Evolutionary conservation across 306 rosid species (phyloP).

Genomic region (Datisca glomerata): DNA sequence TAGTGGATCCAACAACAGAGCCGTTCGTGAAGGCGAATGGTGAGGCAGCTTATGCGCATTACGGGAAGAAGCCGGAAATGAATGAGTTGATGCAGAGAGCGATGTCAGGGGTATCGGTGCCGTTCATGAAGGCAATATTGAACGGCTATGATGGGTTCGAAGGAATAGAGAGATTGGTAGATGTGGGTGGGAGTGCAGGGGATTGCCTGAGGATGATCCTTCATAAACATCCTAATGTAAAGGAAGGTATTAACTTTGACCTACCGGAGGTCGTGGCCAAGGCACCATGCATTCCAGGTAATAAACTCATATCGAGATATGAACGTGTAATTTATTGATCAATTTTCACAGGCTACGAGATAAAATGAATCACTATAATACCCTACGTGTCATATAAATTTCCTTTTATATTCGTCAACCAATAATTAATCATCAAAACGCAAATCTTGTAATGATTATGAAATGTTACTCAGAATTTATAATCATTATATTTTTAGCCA

Average conservation of each 20-base stretch:
- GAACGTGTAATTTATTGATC: no score
- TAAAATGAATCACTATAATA: no score
- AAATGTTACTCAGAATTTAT: no score
- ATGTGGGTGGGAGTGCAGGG: conserved; percentile 89
- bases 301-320: neutral
- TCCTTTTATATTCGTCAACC: no score
- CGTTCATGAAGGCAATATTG: conserved; percentile 61
- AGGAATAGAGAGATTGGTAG: conserved; percentile 53
- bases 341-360: no score
- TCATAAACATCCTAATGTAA: conserved; percentile 32
- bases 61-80: conserved; percentile 63
- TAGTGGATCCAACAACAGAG: conserved; percentile 54
- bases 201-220: conserved; percentile 84
- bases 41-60: conserved; percentile 54
- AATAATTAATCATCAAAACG: no score
- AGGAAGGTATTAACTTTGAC: conserved; percentile 67
- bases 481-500: no score
- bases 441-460: no score
- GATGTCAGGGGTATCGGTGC: conserved; percentile 81
- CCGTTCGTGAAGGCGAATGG: conserved; percentile 77
- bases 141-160: conserved; percentile 54
- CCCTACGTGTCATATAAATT: no score
- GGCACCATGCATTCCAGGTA: conserved; percentile 53
- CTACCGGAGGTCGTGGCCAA: conserved; percentile 74
- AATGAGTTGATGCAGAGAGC: conserved; percentile 69